These are phyloP conservation scores for Termitomyces heimii DNA, from an alignment of 768 basidiomycete species.

Conservation along the genomic window DNA sequence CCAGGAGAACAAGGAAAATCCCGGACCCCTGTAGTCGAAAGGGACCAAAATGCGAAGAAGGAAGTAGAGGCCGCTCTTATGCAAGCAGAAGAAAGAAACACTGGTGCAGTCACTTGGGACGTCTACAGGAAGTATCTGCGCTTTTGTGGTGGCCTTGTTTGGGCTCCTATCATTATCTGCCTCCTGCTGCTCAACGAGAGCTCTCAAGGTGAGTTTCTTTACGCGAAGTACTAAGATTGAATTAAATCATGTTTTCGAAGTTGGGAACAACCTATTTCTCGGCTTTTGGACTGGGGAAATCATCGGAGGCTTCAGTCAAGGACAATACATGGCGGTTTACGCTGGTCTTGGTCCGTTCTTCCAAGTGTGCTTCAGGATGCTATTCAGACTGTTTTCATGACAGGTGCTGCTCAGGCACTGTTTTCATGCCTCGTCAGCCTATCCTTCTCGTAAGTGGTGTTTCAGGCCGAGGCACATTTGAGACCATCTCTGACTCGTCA, in stretches of 20 bases:
- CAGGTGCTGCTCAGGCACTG: slow-evolving; percentile 44
- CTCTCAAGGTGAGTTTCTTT: slow-evolving; percentile 34
- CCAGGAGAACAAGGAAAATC: slow-evolving; percentile 10
- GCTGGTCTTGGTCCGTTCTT: slow-evolving; percentile 32
- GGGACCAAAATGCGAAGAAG: slow-evolving; percentile 16
- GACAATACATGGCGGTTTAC: slow-evolving; percentile 64
- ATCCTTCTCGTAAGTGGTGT: slow-evolving; percentile 38
- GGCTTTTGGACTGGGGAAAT: slow-evolving; percentile 64
- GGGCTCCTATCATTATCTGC: slow-evolving; percentile 38
- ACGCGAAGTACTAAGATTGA: not conserved
- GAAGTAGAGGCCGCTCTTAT: slow-evolving; percentile 29
- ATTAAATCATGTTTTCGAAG: slow-evolving; percentile 19
- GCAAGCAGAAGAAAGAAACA: slow-evolving; percentile 53
- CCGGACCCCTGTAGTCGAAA: not conserved
- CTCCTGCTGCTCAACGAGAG: slow-evolving; percentile 43
- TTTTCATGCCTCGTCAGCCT: slow-evolving; percentile 45
- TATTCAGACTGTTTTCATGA: not conserved
- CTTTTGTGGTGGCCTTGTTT: slow-evolving; percentile 42
- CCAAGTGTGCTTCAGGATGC: not conserved
- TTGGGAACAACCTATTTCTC: slow-evolving; percentile 62
- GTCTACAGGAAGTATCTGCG: slow-evolving; percentile 44
- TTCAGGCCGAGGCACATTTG: not conserved
- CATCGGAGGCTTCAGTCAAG: slow-evolving; percentile 51
- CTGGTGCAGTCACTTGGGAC: slow-evolving; percentile 43
- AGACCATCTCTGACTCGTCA: not conserved